Evolutionary conservation across 1,284 basidiomycete genomes (phyloP), one percentile per base, ranked within the genome.

Genomic region (Ustilago lituana): DNA sequence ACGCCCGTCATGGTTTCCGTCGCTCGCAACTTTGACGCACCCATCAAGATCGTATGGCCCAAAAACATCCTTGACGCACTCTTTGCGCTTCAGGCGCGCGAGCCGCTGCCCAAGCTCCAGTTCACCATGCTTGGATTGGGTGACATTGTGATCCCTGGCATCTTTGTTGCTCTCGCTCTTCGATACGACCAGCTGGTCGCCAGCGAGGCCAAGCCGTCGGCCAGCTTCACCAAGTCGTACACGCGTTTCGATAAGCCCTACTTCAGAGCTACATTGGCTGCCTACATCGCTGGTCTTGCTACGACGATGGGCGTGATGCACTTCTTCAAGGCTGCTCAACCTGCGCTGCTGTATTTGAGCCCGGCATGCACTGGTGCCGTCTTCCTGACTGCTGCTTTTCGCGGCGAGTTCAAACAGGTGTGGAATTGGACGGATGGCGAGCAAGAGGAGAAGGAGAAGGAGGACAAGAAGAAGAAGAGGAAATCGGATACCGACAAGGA

Each of bases 51-150:
- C 67, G 85, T 85, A 19, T 83, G 26, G 82, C 84, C 38, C 84
- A 83, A 36, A 83, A 86, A 75, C 53, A 56, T 79, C 6, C 14
- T 72, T 29, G 60, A 73, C 1, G 69, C 61, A 1, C 5, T 71
- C 5, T 17, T 23, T 17, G 63, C 69, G 19, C 40, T 68, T 3
- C 46, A 41, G 22, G 39, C 53, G 11, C 38, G 53, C 17, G 45
- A 58, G 23, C 45, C 56, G 11, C 39, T 58, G 40, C 61, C 73
- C 23, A 61, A 79, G 43, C 76, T 80, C 44, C 91, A 92, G 10
- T 92, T 89, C 82, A 91, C 93, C 33, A 91, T 98, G 89, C 89
- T 98, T 23, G 95, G 95, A 5, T 85, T 98, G 35, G 93, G 95
- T 26, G 92, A 94, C 80, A 88, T 95, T 54, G 92, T 95, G 22